These are phyloP conservation scores for Vaccinium myrtillus DNA, from an alignment of 148 eudicot species.

Conservation along the genomic window DNA sequence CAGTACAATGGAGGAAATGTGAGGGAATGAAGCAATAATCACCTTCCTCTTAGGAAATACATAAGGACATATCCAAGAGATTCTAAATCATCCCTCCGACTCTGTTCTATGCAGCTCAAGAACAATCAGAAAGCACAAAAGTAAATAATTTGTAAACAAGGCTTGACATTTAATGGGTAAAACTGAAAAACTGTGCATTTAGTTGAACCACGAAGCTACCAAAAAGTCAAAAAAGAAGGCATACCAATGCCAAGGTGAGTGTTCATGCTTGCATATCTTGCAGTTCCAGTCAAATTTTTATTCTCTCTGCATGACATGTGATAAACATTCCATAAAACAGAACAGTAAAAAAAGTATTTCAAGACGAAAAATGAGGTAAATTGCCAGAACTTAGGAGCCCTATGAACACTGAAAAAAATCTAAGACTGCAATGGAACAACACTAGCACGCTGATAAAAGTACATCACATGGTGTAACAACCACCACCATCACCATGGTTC, in stretches of 20 bases:
- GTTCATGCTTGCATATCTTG: conserved; percentile 93
- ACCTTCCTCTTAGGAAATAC: conserved; percentile 97
- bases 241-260: conserved; percentile 97
- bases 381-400: background rate
- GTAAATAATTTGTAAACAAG: background rate
- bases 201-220: background rate
- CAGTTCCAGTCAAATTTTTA: conserved; percentile 95
- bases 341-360: background rate
- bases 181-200: background rate
- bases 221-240: conserved; percentile 14
- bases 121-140: conserved; percentile 22
- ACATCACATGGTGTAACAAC: background rate
- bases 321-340: conserved; percentile 8
- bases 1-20: background rate
- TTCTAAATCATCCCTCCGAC: conserved; percentile 95
- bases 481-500: background rate
- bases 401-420: background rate
- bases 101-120: conserved; percentile 60
- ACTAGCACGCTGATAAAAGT: background rate
- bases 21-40: conserved; percentile 13
- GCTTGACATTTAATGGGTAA: background rate
- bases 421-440: background rate
- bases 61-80: conserved; percentile 94
- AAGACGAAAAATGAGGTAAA: background rate
- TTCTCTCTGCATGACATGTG: conserved; percentile 61